These are phyloP conservation scores for Lantana camara DNA, from an alignment of 257 asterid genomes.

Conservation along the genomic window DNA sequence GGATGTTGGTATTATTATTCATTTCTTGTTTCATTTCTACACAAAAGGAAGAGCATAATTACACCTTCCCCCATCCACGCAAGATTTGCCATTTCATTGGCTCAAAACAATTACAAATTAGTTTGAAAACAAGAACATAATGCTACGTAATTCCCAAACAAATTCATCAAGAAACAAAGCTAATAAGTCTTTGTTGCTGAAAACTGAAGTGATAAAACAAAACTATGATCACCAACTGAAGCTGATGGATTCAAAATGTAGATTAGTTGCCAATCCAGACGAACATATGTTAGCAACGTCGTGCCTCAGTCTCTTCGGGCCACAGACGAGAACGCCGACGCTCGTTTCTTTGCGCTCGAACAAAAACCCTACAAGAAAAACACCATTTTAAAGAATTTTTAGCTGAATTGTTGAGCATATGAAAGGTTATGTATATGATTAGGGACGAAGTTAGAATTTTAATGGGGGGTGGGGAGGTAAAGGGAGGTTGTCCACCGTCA, in stretches of 20 bases:
- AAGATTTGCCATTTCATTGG: background rate
- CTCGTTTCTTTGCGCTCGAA: constrained; percentile 66
- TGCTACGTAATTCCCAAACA: too few species aligned
- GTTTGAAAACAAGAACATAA: background rate
- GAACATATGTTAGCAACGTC: constrained; percentile 79
- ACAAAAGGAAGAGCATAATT: background rate
- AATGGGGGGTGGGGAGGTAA: too few species aligned
- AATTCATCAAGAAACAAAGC: too few species aligned
- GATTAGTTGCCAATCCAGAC: constrained; percentile 65
- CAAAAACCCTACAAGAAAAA: constrained; percentile 44
- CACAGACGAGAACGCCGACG: constrained; percentile 79
- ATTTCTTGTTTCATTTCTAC: constrained; percentile 16
- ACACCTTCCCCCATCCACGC: background rate
- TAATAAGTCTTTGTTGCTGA: background rate
- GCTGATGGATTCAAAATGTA: constrained; percentile 83
- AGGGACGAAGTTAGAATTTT: too few species aligned
- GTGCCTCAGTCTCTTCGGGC: constrained; percentile 78
- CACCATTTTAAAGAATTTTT: too few species aligned
- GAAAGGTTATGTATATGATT: background rate
- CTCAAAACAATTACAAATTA: background rate
- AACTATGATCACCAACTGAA: constrained; percentile 71
- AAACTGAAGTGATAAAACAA: too few species aligned
- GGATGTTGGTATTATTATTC: background rate
- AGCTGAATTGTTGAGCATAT: too few species aligned
- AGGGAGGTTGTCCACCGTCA: too few species aligned